Base-by-base conservation (phyloP, 2,329 filamentous ascomycete species). In the Ascomycota sp. region DNA sequence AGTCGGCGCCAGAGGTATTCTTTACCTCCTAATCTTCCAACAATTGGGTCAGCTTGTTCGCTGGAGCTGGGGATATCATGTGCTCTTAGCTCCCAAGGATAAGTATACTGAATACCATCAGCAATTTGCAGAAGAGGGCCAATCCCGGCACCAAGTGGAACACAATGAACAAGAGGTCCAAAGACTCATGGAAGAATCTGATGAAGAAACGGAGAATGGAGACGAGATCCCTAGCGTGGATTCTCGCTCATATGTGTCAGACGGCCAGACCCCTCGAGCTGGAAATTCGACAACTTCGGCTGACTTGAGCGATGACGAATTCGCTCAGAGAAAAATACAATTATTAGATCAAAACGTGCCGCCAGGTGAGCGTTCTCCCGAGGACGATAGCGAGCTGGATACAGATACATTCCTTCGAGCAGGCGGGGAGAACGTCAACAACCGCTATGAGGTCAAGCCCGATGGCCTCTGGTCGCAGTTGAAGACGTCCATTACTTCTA, bases 61-160 rank as follows among this genome's bases (percentile, higher is more conserved):
- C 34, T 98, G 89, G 89, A 94, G 81, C 37, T 98, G 89, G 89
- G 89, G 89, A 8, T 95, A 93, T 51, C 83, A 93, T 43, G 75
- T 95, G 23, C 62, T 98, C 12, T 61, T 98, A n/a, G 85, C 85
- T 12, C 82, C 86, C 12, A 77, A 81, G 39, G 71, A 75, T 29
- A 68, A 67, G 36, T 81, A 80, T 43, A 59, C 65, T 9, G 70
- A 78, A 31, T 74, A 78, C 34, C 61, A 67, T 29, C 43, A 62
- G 22, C 56, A 67, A 33, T 50, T 57, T 10, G 45, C 55, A 12
- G 67, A 70, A 40, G 63, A 66, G 54, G 68, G 75, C 11, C 59
- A 69, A 35, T 74, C 72, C 43, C 57, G 53, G 31, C 65, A 67
- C 29, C 52, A 63, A 13, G 49, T 56, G 29, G 39, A 43, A 4